Conservation (phyloP, 768 basidiomycete species). For the Kwoniella newhampshirensis region DNA sequence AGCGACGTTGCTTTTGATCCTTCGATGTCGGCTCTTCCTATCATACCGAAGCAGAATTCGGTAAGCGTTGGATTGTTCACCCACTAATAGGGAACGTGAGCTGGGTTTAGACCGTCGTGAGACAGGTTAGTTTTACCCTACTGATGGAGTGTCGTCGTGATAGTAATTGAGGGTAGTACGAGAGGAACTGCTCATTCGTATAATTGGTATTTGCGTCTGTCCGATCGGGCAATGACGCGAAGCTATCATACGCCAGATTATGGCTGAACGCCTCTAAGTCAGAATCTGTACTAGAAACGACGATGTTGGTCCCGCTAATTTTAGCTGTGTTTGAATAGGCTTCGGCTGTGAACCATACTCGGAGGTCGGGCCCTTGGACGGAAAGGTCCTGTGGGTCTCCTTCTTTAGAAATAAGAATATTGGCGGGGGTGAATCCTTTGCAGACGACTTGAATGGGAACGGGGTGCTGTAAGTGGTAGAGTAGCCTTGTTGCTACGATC, state of each 20-base stretch:
- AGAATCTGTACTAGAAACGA: slow-evolving; percentile 76
- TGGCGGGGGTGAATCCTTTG: slow-evolving; percentile 73
- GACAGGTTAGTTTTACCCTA: slow-evolving; percentile 85
- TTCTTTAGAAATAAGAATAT: slow-evolving; percentile 65
- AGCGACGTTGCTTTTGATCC: slow-evolving; percentile 80
- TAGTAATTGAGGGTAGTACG: slow-evolving; percentile 78
- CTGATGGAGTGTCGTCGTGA: slow-evolving; percentile 73
- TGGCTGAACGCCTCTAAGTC: slow-evolving; percentile 81
- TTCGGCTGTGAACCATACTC: slow-evolving; percentile 69
- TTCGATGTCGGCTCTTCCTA: slow-evolving; percentile 79
- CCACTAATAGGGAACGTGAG: slow-evolving; percentile 72
- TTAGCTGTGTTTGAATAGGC: slow-evolving; percentile 67
- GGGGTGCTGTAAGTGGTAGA: slow-evolving; percentile 74
- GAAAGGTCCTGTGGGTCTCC: slow-evolving; percentile 60
- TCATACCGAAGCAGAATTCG: slow-evolving; percentile 78
- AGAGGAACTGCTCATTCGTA: slow-evolving; percentile 80
- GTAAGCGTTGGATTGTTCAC: slow-evolving; percentile 80
- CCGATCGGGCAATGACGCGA: slow-evolving; percentile 62
- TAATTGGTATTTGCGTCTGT: slow-evolving; percentile 74
- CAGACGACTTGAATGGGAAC: slow-evolving; percentile 74
- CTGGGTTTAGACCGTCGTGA: slow-evolving; percentile 58
- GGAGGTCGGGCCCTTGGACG: slow-evolving; percentile 54
- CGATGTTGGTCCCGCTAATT: slow-evolving; percentile 68
- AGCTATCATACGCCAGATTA: slow-evolving; percentile 81
- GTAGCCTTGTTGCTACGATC: slow-evolving; percentile 76